Conservation (phyloP, 495 filamentous ascomycete genomes). For the Daldinia bambusicola region DNA sequence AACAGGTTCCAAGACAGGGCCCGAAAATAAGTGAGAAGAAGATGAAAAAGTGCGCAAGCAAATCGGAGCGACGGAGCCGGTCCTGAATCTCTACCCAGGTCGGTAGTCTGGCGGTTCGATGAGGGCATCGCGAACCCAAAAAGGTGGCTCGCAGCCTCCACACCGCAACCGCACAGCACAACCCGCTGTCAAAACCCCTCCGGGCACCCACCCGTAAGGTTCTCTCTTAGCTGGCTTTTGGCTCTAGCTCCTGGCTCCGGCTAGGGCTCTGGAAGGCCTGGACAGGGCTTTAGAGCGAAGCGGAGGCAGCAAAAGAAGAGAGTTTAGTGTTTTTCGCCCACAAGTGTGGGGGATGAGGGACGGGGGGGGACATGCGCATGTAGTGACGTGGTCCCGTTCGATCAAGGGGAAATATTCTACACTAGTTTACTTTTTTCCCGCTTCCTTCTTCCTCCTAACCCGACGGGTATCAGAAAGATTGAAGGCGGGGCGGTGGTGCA, state of each 20-base stretch:
- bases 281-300: too few species aligned
- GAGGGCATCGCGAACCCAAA: constrained; percentile 43
- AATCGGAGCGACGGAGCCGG: constrained; percentile 37
- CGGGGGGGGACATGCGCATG: constrained; percentile 33
- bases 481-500: background rate
- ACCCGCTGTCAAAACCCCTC: constrained; percentile 25
- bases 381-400: constrained; percentile 50
- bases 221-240: background rate
- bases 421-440: background rate
- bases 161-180: constrained; percentile 26
- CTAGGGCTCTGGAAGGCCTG: too few species aligned
- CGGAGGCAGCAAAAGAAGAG: background rate
- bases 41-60: constrained; percentile 19
- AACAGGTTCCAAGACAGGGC: background rate
- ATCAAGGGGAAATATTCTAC: constrained; percentile 40
- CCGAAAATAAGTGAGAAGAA: constrained; percentile 1
- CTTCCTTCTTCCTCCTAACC: constrained; percentile 22
- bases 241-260: constrained; percentile 5
- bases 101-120: constrained; percentile 35
- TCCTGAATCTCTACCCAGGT: constrained; percentile 40
- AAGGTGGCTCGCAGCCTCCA: constrained; percentile 44
- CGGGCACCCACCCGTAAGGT: background rate
- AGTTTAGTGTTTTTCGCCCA: constrained; percentile 6
- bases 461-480: constrained; percentile 25
- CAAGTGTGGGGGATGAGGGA: constrained; percentile 39